A percentile compares a stretch with the other conserved stretches of the same genome.
These are phyloP conservation scores for Apiotrichum porosum DNA, from an alignment of 1,284 basidiomycete genomes.

Conservation along the genomic window DNA sequence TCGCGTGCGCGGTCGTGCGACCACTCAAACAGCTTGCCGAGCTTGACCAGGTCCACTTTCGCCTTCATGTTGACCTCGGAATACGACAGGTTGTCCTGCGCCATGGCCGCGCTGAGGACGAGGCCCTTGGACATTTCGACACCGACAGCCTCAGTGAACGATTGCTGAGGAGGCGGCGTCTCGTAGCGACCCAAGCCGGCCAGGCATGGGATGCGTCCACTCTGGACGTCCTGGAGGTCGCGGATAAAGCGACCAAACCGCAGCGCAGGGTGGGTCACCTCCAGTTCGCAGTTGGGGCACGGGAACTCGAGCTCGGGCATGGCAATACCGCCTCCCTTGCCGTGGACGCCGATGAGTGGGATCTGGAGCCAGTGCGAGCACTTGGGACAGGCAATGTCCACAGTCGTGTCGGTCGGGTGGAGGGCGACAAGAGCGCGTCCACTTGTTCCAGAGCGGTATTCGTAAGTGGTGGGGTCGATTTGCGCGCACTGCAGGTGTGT, in stretches of 20 bases:
- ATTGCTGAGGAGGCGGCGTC: no score
- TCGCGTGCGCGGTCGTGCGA: neutral
- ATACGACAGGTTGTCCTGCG: no score
- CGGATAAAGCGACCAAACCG: slow-evolving; percentile 54
- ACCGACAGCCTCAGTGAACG: neutral
- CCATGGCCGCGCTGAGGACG: neutral
- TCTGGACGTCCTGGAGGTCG: slow-evolving; percentile 54
- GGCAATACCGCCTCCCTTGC: slow-evolving; percentile 2
- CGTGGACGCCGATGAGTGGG: slow-evolving; percentile 7
- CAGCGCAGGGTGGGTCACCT: slow-evolving; percentile 16
- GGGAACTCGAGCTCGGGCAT: slow-evolving; percentile 5
- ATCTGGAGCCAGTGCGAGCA: slow-evolving; percentile 2
- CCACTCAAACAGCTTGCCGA: neutral
- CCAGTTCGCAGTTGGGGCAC: slow-evolving; percentile 6
- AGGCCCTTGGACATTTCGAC: neutral
- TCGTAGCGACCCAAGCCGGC: slow-evolving; percentile 5
- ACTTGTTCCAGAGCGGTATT: slow-evolving; percentile 1
- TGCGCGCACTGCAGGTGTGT: neutral
- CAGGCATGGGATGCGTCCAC: neutral
- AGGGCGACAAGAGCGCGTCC: slow-evolving; percentile 12
- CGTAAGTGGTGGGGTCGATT: slow-evolving; percentile 12
- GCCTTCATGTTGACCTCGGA: no score
- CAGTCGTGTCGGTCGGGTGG: neutral
- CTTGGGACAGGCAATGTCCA: slow-evolving; percentile 13
- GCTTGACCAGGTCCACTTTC: neutral